Evolutionary conservation across 1,139 yeast genomes (phyloP).

Genomic region (Sugiyamaella novakii): DNA sequence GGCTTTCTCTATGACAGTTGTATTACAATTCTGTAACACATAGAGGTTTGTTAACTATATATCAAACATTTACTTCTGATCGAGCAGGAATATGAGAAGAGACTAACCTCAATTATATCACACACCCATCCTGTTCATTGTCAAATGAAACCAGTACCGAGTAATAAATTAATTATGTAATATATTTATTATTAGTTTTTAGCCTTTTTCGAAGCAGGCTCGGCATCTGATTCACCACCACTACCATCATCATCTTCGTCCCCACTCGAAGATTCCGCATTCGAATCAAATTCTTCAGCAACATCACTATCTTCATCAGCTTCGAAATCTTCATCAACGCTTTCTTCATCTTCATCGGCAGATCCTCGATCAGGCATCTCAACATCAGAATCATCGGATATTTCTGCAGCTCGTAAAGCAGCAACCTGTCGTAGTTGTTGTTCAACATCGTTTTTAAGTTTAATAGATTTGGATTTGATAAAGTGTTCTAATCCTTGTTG

Average conservation of each 20-base stretch:
- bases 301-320: conserved; percentile 72
- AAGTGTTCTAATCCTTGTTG: conserved; percentile 76
- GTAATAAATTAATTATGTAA: neutral
- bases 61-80: no score
- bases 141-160: no score
- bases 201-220: conserved; percentile 36
- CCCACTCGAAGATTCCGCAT: conserved; percentile 53
- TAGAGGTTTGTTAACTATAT: no score
- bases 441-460: conserved; percentile 86
- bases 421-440: no score
- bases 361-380: conserved; percentile 42
- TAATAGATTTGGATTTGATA: conserved; percentile 74
- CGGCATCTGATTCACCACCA: conserved; percentile 36
- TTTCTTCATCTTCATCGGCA: conserved; percentile 58
- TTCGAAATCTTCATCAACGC: conserved; percentile 57
- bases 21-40: no score
- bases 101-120: no score
- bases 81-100: no score
- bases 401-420: conserved; percentile 66
- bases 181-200: conserved; percentile 24
- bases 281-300: conserved; percentile 88
- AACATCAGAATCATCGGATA: conserved; percentile 63
- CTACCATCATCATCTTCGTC: conserved; percentile 32
- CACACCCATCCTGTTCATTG: no score
- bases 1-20: no score